Conservation (phyloP, 2,329 filamentous ascomycete genomes). For the Colletotrichum sp. region DNA sequence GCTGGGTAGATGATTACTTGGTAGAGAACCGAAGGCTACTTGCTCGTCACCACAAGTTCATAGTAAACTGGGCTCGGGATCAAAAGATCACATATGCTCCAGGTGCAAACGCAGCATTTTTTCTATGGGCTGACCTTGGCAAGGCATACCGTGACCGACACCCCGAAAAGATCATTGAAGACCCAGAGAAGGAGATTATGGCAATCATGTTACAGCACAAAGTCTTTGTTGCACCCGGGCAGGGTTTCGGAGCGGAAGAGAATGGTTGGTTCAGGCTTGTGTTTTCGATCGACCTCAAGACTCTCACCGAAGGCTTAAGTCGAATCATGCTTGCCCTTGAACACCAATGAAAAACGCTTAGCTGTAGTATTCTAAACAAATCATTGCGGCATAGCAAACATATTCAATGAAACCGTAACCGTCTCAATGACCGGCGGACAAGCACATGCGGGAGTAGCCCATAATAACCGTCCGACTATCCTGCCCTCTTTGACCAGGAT, state of each 20-base stretch:
- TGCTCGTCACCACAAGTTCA: background rate
- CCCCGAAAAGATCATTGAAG: background rate
- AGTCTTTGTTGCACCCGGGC: background rate
- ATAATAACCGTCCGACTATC: background rate
- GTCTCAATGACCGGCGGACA: background rate
- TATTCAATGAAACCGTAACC: background rate
- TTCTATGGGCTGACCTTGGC: background rate
- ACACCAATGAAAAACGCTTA: background rate
- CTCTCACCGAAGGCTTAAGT: background rate
- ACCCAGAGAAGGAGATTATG: background rate
- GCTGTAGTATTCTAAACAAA: fast-evolving
- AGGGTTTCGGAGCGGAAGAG: background rate
- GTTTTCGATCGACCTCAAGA: background rate
- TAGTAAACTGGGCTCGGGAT: background rate
- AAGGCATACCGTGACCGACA: background rate
- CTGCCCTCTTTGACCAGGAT: background rate
- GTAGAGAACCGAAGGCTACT: background rate
- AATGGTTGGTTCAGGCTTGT: background rate
- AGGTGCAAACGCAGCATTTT: background rate
- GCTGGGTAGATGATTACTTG: background rate
- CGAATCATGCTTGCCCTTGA: background rate
- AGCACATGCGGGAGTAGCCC: background rate
- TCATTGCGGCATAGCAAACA: background rate
- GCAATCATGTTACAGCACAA: background rate
- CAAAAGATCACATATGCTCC: background rate